Base-by-base conservation (phyloP, 768 basidiomycete genomes). In the Leccinum subgranulosum region DNA sequence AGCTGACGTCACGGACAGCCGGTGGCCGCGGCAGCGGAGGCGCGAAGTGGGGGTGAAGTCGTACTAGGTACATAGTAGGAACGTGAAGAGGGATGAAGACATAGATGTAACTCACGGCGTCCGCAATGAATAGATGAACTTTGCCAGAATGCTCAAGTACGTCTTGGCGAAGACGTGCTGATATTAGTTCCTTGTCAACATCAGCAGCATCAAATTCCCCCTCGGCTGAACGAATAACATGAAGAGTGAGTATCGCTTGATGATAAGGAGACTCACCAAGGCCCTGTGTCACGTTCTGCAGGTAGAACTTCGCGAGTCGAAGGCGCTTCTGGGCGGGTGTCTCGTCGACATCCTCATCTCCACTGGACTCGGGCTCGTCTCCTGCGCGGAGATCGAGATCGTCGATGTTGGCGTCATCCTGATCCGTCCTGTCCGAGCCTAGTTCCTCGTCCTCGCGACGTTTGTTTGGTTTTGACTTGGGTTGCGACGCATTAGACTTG, bases 191-290 rank as follows among this genome's bases (percentile, higher is more conserved):
- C 65, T 84, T 84, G 78, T 99, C 97, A 27, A 98, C 86, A 64
- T 98, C 95, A 1, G 92, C 94, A 5, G 97, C 97, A 69, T 99
- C 96, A 61, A 86, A 94, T 60, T 94, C 94, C 33, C 90, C 92
- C 25, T 94, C 94, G 57, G 86, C 92, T 65, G 27, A 23, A 27
- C 10, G 49, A 31, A 33, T 8, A 34, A 12, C 31, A 56, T 58
- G 39, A 67, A 51, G 3, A 9, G 6, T 8, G 19, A 25, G 14
- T 29, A 52, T 34, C 11, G 56, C 41, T 53, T 8, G 49, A 3
- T 43, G 33, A 53, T 4, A 28, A 51, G 39, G 19, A 51, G 53
- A 77, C 84, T 71, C 64, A 84, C 87, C 78, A 28, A 95, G 72
- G 36, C 81, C 84, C 58, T 87, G 84, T 71, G 91, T 91, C 14